phyloP scores from a whole-genome alignment of 768 basidiomycete genomes.

The Lactarius evosmus region DNA sequence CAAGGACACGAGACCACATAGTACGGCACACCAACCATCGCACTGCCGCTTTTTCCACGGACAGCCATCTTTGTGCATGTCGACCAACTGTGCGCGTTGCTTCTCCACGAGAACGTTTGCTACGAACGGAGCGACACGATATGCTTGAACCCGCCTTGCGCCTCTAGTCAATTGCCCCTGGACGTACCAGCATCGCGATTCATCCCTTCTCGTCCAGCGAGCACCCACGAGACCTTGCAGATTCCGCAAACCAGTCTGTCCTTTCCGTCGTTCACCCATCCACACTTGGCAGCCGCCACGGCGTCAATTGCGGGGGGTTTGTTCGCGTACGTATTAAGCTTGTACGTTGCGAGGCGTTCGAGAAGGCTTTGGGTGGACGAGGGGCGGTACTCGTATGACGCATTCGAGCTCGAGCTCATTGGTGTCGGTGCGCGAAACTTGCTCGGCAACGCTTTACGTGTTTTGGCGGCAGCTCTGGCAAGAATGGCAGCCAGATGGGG shows the following conservation, averaged over 20 bases:
- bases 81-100: slow-evolving; percentile 61
- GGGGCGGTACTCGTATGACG: slow-evolving; percentile 65
- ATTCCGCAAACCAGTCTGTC: slow-evolving; percentile 73
- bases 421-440: slow-evolving; percentile 38
- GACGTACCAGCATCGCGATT: slow-evolving; percentile 71
- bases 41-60: slow-evolving; percentile 83
- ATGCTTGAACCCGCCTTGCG: slow-evolving; percentile 1
- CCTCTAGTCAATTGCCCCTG: slow-evolving; percentile 30
- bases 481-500: slow-evolving; percentile 73
- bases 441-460: slow-evolving; percentile 50
- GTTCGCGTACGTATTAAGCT: slow-evolving; percentile 74
- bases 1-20: neutral
- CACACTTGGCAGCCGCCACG: slow-evolving; percentile 76
- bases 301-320: slow-evolving; percentile 73
- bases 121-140: slow-evolving; percentile 32
- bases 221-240: slow-evolving; percentile 71
- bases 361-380: slow-evolving; percentile 74
- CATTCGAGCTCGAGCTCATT: slow-evolving; percentile 32
- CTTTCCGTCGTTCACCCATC: slow-evolving; percentile 82
- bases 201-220: slow-evolving; percentile 68
- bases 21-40: slow-evolving; percentile 50
- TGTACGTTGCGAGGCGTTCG: slow-evolving; percentile 71
- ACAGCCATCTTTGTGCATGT: slow-evolving; percentile 75
- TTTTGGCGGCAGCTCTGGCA: slow-evolving; percentile 57
- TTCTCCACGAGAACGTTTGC: slow-evolving; percentile 72